Conservation (phyloP, 164 flowering plant genomes). For the Chimonanthus salicifolius region DNA sequence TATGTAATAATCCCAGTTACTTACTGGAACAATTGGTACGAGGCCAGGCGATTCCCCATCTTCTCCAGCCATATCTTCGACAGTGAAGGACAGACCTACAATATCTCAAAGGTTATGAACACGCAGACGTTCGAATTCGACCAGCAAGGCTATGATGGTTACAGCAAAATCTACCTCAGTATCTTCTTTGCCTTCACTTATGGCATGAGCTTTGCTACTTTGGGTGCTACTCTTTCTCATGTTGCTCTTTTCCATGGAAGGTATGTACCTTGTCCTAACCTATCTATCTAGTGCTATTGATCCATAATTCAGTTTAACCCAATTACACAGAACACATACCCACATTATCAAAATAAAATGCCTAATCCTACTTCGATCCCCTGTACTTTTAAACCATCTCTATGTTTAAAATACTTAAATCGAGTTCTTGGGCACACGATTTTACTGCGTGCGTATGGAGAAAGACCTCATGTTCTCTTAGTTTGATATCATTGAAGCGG, state of each 20-base stretch:
- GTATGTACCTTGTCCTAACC: conserved; percentile 1
- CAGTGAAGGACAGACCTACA: conserved; percentile 28
- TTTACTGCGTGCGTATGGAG: neutral
- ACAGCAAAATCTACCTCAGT: conserved; percentile 46
- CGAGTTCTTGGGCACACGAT: neutral
- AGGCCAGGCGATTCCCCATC: conserved; percentile 51
- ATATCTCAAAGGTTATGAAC: conserved; percentile 29
- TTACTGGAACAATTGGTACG: conserved; percentile 46
- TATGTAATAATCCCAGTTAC: conserved; percentile 39
- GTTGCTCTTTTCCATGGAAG: conserved; percentile 52
- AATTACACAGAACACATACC: neutral
- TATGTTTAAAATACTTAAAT: neutral
- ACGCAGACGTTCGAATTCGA: conserved; percentile 25
- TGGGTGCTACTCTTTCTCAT: conserved; percentile 51
- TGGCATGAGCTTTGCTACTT: conserved; percentile 49
- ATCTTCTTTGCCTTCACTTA: conserved; percentile 33
- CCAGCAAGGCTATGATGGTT: conserved; percentile 29
- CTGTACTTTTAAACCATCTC: neutral
- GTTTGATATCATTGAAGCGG: neutral
- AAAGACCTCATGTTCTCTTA: neutral
- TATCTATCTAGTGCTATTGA: neutral
- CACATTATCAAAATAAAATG: too few relatives aligned
- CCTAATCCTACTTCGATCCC: too few relatives aligned
- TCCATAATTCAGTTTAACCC: neutral
- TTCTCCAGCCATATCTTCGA: conserved; percentile 39